Evolutionary conservation across 75 land plant species (phyloP).

Genomic region (Sequoia sempervirens): DNA sequence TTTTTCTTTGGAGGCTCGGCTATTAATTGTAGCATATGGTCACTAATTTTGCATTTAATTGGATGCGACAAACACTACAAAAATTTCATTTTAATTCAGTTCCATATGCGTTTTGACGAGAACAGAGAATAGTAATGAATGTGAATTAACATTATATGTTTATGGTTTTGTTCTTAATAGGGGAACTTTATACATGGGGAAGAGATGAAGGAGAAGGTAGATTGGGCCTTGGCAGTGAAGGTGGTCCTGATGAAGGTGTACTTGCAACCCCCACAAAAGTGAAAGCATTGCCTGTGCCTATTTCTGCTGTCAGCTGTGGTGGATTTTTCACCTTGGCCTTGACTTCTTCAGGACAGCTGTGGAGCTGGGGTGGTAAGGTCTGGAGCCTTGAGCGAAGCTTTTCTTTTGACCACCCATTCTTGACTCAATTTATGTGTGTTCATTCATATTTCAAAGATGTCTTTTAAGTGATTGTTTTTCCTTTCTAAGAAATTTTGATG

Average conservation of each 20-base stretch:
- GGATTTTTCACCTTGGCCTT: slow-evolving; percentile 95
- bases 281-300: slow-evolving; percentile 51
- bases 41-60: not conserved
- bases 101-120: not conserved
- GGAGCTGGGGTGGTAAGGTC: slow-evolving; percentile 96
- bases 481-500: not conserved
- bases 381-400: not conserved
- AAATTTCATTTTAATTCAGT: not conserved
- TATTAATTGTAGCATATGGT: not conserved
- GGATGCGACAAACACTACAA: not conserved
- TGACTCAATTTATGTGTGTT: not conserved
- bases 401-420: not conserved
- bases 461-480: not conserved
- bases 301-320: slow-evolving; percentile 76
- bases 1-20: not conserved
- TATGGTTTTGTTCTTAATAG: slow-evolving; percentile 25
- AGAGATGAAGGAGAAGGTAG: slow-evolving; percentile 99
- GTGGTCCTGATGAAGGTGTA: slow-evolving; percentile 75
- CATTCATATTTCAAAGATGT: not conserved
- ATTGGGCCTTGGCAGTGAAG: slow-evolving; percentile 72
- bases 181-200: slow-evolving; percentile 93
- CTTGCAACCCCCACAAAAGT: slow-evolving; percentile 58
- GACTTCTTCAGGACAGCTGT: slow-evolving; percentile 75
- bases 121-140: slow-evolving; percentile 1
- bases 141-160: not conserved